Evolutionary conservation across 305 asterid species (phyloP).

Genomic region (Solanum aculeatissimum): DNA sequence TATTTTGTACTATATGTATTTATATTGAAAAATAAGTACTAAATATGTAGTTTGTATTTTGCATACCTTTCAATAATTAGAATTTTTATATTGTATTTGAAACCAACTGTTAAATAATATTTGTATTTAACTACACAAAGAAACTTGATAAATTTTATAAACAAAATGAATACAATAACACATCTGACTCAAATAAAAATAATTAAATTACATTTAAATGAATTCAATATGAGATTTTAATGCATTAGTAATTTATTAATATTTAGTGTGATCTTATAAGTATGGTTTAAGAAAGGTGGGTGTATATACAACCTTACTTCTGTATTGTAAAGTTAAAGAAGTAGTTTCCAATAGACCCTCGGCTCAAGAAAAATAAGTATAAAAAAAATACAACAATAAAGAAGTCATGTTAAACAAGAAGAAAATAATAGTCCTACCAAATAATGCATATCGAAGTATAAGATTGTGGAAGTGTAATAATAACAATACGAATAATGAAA

Average conservation of each 20-base stretch:
- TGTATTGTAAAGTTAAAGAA: background rate
- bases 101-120: too few relatives aligned
- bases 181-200: too few relatives aligned
- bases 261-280: rapidly evolving
- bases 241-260: background rate
- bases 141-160: too few relatives aligned
- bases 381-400: background rate
- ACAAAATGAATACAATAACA: too few relatives aligned
- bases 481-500: background rate
- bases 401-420: background rate
- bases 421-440: background rate
- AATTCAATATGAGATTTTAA: too few relatives aligned
- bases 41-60: too few relatives aligned
- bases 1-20: too few relatives aligned
- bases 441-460: background rate
- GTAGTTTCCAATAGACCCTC: background rate
- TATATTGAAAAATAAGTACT: too few relatives aligned
- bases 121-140: too few relatives aligned
- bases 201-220: too few relatives aligned
- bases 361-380: background rate
- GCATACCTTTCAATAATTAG: too few relatives aligned
- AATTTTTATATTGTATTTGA: too few relatives aligned
- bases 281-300: rapidly evolving
- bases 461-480: background rate
- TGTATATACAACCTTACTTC: rapidly evolving